Percentiles rank a stretch among this genome's conserved stretches.
phyloP scores from a whole-genome alignment of 768 basidiomycete species.

The Suillus clintonianus region DNA sequence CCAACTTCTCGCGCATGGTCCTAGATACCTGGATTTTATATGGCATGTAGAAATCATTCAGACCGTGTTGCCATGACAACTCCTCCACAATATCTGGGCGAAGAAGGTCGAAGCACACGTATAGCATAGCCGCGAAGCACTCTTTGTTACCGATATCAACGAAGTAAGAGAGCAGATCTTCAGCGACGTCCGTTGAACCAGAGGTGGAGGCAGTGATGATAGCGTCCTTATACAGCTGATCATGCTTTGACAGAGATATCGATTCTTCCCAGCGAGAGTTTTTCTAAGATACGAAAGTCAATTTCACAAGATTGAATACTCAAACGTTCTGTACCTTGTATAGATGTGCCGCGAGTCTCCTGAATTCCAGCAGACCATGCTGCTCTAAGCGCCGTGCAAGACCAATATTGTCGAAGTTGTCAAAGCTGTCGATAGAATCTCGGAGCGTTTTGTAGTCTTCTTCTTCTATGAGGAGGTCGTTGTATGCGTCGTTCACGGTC shows the following conservation, averaged over 20 bases:
- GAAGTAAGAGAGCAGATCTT: conserved; percentile 94
- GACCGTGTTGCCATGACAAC: conserved; percentile 92
- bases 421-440: conserved; percentile 97
- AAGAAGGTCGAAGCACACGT: conserved; percentile 93
- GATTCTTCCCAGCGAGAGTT: conserved; percentile 96
- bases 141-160: conserved; percentile 99
- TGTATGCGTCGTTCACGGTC: conserved; percentile 97
- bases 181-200: conserved; percentile 82
- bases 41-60: conserved; percentile 98
- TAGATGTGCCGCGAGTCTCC: conserved; percentile 90
- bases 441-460: conserved; percentile 98
- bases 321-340: conserved; percentile 69
- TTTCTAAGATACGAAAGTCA: conserved; percentile 59
- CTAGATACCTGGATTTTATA: conserved; percentile 90
- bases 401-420: conserved; percentile 92
- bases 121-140: conserved; percentile 90
- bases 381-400: conserved; percentile 86
- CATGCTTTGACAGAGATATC: conserved; percentile 91
- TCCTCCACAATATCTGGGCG: conserved; percentile 92
- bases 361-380: conserved; percentile 93
- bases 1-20: conserved; percentile 77
- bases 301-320: background rate
- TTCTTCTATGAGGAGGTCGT: conserved; percentile 97
- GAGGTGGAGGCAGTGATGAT: conserved; percentile 92
- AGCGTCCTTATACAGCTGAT: conserved; percentile 96